A percentile compares a stretch with the other conserved stretches of the same genome.
These are phyloP conservation scores for Phaffia rhodozyma DNA, from an alignment of 1,284 basidiomycete genomes.

Conservation along the genomic window DNA sequence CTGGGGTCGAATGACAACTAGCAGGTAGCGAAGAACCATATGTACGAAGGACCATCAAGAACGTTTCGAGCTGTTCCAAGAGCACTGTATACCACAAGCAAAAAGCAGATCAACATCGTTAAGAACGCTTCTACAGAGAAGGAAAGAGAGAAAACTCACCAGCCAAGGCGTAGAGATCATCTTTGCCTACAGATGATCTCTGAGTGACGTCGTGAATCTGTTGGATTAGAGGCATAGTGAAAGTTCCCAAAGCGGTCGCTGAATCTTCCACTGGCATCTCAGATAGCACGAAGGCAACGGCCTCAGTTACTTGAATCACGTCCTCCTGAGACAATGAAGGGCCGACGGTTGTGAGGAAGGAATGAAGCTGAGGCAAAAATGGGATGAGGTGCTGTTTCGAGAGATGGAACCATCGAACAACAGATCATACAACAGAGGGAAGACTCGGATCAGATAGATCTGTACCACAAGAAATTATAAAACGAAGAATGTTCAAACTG, in stretches of 20 bases:
- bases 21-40: conserved; percentile 70
- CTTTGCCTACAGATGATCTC: conserved; percentile 44
- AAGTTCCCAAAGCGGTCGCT: conserved; percentile 69
- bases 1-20: conserved; percentile 64
- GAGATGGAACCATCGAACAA: conserved; percentile 12
- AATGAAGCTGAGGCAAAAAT: conserved; percentile 81
- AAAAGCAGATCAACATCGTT: background rate
- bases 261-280: conserved; percentile 73
- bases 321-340: conserved; percentile 73
- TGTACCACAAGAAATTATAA: background rate
- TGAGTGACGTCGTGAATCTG: conserved; percentile 34
- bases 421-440: background rate
- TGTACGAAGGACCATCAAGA: conserved; percentile 64
- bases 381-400: conserved; percentile 65
- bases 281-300: conserved; percentile 86
- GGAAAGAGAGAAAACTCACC: conserved; percentile 40
- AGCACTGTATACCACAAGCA: conserved; percentile 43
- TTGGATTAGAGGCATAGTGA: conserved; percentile 49
- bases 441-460: background rate
- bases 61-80: conserved; percentile 78
- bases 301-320: conserved; percentile 81
- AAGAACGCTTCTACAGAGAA: background rate
- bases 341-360: conserved; percentile 69
- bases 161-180: conserved; percentile 50
- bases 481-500: conserved; percentile 21